These are phyloP conservation scores for Bolboschoenus planiculmis DNA, from an alignment of 176 grass and related monocot species.

Conservation along the genomic window DNA sequence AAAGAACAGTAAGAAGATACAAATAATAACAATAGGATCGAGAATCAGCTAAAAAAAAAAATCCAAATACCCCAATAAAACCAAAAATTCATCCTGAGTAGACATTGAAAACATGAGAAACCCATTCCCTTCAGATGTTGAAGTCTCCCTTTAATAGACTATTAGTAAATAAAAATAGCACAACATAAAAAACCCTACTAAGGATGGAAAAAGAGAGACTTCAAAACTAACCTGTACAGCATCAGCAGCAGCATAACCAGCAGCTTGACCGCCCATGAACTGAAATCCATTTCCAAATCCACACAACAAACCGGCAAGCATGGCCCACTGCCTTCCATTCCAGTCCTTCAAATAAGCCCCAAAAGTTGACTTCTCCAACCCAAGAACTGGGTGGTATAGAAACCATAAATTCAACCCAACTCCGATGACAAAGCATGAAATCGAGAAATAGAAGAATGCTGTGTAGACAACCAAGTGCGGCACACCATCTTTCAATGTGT, in stretches of 20 bases:
- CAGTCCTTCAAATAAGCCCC: slow-evolving; percentile 74
- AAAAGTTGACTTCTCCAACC: slow-evolving; percentile 73
- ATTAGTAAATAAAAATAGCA: neutral
- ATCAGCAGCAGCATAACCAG: slow-evolving; percentile 95
- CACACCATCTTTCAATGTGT: slow-evolving; percentile 59
- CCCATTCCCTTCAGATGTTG: neutral
- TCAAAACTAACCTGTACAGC: slow-evolving; percentile 66
- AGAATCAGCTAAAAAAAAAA: neutral
- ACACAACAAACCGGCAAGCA: slow-evolving; percentile 68
- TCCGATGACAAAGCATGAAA: slow-evolving; percentile 69
- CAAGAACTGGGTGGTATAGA: slow-evolving; percentile 71
- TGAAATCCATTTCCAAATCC: slow-evolving; percentile 94
- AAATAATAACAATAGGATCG: neutral
- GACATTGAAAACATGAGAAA: neutral
- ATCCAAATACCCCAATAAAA: neutral
- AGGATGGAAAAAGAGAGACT: neutral
- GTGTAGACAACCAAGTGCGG: slow-evolving; percentile 88
- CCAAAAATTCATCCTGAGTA: neutral
- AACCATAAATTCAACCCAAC: slow-evolving; percentile 74
- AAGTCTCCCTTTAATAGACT: neutral
- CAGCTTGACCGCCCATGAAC: slow-evolving; percentile 97
- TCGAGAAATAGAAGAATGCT: slow-evolving; percentile 98
- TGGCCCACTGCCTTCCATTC: slow-evolving; percentile 90
- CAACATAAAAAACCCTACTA: neutral
- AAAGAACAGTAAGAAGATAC: neutral